Evolutionary conservation across 1,284 basidiomycete genomes (phyloP).

Genomic region (Exsudoporus floridanus): DNA sequence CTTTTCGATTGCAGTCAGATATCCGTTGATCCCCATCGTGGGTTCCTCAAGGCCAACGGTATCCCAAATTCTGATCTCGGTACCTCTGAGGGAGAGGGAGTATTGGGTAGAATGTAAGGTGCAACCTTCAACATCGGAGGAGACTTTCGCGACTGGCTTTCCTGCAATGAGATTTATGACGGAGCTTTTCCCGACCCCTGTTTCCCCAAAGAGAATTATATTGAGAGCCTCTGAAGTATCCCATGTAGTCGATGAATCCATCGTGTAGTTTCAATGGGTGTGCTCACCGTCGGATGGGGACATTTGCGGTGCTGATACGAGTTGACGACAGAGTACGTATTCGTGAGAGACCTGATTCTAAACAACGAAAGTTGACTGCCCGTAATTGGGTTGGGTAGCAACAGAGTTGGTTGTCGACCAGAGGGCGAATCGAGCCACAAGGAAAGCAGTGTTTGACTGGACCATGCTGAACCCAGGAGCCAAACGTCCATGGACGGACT

Average conservation of each 20-base stretch:
- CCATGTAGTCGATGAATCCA: background rate
- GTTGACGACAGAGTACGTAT: constrained; percentile 2
- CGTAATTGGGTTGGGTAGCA: background rate
- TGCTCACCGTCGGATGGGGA: constrained; percentile 21
- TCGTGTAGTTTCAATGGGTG: background rate
- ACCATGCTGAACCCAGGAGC: constrained; percentile 4
- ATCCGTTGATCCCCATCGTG: constrained; percentile 27
- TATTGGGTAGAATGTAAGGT: constrained; percentile 29
- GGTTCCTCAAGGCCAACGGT: constrained; percentile 44
- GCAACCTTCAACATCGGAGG: constrained; percentile 26
- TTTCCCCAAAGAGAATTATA: constrained; percentile 33
- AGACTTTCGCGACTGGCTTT: constrained; percentile 26
- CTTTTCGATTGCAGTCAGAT: constrained; percentile 35
- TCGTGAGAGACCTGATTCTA: constrained; percentile 7
- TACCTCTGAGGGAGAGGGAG: constrained; percentile 9
- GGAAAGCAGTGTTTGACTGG: constrained; percentile 8
- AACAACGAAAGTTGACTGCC: background rate
- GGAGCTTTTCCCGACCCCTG: constrained; percentile 36
- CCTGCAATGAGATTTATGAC: constrained; percentile 35
- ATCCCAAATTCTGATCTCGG: constrained; percentile 34
- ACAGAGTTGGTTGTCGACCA: constrained; percentile 5
- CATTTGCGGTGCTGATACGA: constrained; percentile 9
- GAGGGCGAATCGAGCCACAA: constrained; percentile 3
- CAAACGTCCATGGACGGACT: constrained; percentile 3
- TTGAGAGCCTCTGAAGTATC: constrained; percentile 15